Percentiles rank a stretch among this genome's conserved stretches.
phyloP scores from a whole-genome alignment of 768 basidiomycete genomes.

The Trametopsis cervina region DNA sequence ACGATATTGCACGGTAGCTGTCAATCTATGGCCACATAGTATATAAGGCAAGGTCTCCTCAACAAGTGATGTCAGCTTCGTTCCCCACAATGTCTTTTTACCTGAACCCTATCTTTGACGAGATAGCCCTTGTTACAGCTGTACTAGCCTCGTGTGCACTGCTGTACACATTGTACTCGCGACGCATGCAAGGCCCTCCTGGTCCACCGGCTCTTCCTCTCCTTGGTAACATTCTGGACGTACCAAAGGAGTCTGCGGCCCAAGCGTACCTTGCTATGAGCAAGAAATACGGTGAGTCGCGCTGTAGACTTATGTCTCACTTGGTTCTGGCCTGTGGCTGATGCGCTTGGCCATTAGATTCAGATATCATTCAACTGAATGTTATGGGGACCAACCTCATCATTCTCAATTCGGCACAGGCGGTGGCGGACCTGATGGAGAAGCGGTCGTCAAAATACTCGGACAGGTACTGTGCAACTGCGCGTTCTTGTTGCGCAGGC shows the following conservation, averaged over 20 bases:
- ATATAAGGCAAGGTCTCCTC: too few relatives aligned
- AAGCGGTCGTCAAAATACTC: conserved; percentile 18
- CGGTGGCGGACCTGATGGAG: conserved; percentile 15
- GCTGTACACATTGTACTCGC: too few relatives aligned
- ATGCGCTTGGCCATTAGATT: conserved; percentile 4
- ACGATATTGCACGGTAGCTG: too few relatives aligned
- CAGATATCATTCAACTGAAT: conserved; percentile 14
- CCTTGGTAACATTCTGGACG: neutral
- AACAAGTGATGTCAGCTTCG: too few relatives aligned
- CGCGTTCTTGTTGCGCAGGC: too few relatives aligned
- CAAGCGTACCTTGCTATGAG: neutral
- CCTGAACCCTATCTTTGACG: too few relatives aligned
- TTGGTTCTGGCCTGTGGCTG: neutral
- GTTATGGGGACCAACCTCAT: conserved; percentile 10
- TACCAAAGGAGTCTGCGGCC: neutral
- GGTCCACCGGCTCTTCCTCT: neutral
- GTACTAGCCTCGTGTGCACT: too few relatives aligned
- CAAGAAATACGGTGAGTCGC: neutral
- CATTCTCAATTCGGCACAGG: conserved; percentile 10
- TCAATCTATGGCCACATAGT: too few relatives aligned
- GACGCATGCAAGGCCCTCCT: too few relatives aligned
- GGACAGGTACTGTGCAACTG: conserved; percentile 3
- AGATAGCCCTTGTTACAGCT: too few relatives aligned
- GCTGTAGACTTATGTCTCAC: neutral
- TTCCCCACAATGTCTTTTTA: too few relatives aligned